Evolutionary conservation across 2,329 filamentous ascomycete genomes (phyloP).

Genomic region (Colletotrichum sp.): DNA sequence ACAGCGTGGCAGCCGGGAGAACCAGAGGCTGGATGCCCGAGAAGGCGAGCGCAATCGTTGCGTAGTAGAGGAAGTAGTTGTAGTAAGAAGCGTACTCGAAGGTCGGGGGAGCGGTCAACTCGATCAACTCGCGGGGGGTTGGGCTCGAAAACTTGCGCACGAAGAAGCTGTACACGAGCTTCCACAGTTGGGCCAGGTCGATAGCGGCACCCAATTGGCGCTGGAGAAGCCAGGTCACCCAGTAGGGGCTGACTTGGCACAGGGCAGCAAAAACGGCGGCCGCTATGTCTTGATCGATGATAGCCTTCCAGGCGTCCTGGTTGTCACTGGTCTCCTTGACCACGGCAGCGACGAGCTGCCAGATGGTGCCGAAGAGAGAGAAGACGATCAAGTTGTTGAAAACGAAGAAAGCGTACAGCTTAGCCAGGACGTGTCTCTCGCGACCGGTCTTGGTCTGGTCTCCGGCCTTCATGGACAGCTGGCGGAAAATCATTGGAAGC

Average conservation of each 20-base stretch:
- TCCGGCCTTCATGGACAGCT: slow-evolving; percentile 81
- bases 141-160: slow-evolving; percentile 84
- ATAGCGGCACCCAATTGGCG: slow-evolving; percentile 92
- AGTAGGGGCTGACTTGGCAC: slow-evolving; percentile 85
- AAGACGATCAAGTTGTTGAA: slow-evolving; percentile 98
- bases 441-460: slow-evolving; percentile 92
- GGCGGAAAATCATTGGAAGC: slow-evolving; percentile 89
- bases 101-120: slow-evolving; percentile 86
- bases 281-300: slow-evolving; percentile 68
- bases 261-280: slow-evolving; percentile 72
- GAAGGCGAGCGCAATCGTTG: slow-evolving; percentile 87
- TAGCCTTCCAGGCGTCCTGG: slow-evolving; percentile 71
- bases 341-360: slow-evolving; percentile 73
- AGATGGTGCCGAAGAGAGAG: slow-evolving; percentile 86
- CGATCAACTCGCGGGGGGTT: slow-evolving; percentile 89
- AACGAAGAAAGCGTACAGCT: slow-evolving; percentile 94
- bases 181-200: slow-evolving; percentile 89
- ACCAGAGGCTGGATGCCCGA: slow-evolving; percentile 86
- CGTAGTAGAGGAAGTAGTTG: slow-evolving; percentile 96
- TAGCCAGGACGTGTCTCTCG: slow-evolving; percentile 87
- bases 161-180: slow-evolving; percentile 83
- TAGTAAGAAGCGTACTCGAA: slow-evolving; percentile 98
- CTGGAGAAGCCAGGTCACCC: slow-evolving; percentile 93
- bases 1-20: slow-evolving; percentile 83
- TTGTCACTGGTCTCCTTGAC: slow-evolving; percentile 57